Evolutionary conservation across 139 green algal genomes (phyloP), one percentile per base, ranked within the genome.

Genomic region (Trebouxia sp.): DNA sequence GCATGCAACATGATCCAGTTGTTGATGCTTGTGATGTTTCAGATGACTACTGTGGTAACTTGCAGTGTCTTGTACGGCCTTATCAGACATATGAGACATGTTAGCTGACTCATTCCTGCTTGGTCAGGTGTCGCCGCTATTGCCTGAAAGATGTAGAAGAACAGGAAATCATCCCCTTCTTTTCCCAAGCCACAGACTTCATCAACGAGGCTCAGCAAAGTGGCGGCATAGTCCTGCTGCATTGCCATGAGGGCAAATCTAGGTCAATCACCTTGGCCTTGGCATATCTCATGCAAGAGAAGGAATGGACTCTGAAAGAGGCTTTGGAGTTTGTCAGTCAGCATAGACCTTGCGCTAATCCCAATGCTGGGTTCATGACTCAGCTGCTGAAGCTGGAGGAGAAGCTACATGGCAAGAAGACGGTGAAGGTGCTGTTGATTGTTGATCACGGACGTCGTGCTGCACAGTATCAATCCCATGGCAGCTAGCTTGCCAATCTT

Each of bases 231-330:
- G 83, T 98, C 65, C 76, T 85, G 15, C 92, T 98, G 69, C 95
- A 98, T 89, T 98, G 95, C 87, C 91, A 92, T 80, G 93, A 95
- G 74, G 95, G 95, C 67, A 91, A 90, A 78, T 91, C 78, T 51
- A 86, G 95, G 58, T 92, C 83, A 47, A 91, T 92, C 48, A 89
- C 95, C 1, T 83, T 98, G 35, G 87, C 92, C 78, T 85, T 93
- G 35, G 91, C 88, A 0, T 95, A 94, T 81, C 78, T 96, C 2
- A 95, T 97, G 87, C 56, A 76, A 37, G 50, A 65, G 14, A 50
- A 83, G 65, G 81, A 87, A 9, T 88, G 82, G 80, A 89, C 83
- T 0, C 79, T 97, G 55, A 83, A 88, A 22, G 48, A 87, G 11
- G 92, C 93, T 3, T 78, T 96, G 66, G 79, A 80, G 32, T 80